Conservation (phyloP, 208 protist species). For the Porcisia deanei region DNA sequence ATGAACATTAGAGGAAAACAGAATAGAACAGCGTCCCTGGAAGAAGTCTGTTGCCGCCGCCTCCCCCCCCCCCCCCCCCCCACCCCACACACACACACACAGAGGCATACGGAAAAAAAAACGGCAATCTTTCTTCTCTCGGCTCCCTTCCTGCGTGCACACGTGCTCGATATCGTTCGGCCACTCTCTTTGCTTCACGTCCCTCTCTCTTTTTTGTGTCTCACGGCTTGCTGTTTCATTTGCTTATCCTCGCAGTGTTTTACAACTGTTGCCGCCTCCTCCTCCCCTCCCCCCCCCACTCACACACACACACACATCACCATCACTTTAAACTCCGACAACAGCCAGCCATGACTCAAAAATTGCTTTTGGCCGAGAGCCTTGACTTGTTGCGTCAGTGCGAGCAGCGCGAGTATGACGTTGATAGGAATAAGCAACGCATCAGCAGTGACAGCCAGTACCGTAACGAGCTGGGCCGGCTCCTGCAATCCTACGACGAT, state of each 20-base stretch:
- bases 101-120: too few species aligned
- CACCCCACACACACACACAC: too few species aligned
- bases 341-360: conserved; percentile 57
- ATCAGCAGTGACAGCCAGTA: conserved; percentile 48
- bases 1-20: too few species aligned
- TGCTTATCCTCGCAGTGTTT: not conserved
- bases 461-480: conserved; percentile 43
- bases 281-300: not conserved
- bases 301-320: not conserved
- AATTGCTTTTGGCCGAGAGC: conserved; percentile 73
- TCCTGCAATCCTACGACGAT: conserved; percentile 55
- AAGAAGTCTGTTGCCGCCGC: too few species aligned
- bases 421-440: conserved; percentile 50
- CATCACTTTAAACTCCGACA: not conserved
- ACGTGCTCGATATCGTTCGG: not conserved
- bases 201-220: not conserved
- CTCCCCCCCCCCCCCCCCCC: too few species aligned
- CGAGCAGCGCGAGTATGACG: conserved; percentile 72
- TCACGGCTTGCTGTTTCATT: not conserved
- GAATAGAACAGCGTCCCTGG: too few species aligned
- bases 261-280: not conserved
- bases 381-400: conserved; percentile 75
- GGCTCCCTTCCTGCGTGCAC: not conserved
- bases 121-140: too few species aligned
- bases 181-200: not conserved